Evolutionary conservation across 495 filamentous ascomycete genomes (phyloP).

Genomic region (Trichocladium antarcticum): DNA sequence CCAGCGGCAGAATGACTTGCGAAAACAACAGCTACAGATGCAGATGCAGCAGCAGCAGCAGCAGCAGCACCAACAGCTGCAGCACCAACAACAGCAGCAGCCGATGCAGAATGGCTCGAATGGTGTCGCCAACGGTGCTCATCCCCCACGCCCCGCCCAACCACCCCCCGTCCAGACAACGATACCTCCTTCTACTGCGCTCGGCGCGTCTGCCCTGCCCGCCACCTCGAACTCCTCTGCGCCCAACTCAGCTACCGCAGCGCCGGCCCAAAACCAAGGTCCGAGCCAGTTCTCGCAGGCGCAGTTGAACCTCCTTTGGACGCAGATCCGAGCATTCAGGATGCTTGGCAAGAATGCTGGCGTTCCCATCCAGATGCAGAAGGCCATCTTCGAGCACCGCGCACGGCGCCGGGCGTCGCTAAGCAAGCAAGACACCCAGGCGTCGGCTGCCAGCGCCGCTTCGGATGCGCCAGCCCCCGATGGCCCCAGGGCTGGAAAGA

Average conservation of each 20-base stretch:
- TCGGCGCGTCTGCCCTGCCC: constrained; percentile 28
- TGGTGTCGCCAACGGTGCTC: constrained; percentile 39
- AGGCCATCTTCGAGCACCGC: constrained; percentile 62
- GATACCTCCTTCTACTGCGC: constrained; percentile 21
- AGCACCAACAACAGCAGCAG: constrained; percentile 33
- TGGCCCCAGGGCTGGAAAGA: constrained; percentile 28
- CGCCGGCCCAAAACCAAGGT: constrained; percentile 9
- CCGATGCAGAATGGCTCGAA: constrained; percentile 32
- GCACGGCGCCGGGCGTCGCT: constrained; percentile 51
- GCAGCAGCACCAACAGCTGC: constrained; percentile 34
- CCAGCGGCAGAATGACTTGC: constrained; percentile 48
- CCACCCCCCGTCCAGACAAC: constrained; percentile 23
- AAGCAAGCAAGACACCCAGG: constrained; percentile 39
- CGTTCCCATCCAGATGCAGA: constrained; percentile 61
- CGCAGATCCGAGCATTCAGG: constrained; percentile 77
- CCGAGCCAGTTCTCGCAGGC: constrained; percentile 49
- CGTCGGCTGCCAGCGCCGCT: constrained; percentile 33
- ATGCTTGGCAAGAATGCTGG: constrained; percentile 67
- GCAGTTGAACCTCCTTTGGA: constrained; percentile 58
- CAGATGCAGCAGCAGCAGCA: constrained; percentile 32
- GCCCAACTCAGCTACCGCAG: constrained; percentile 17
- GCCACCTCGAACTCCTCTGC: constrained; percentile 33
- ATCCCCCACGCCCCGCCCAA: constrained; percentile 26
- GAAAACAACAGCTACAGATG: constrained; percentile 39
- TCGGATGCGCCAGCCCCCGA: constrained; percentile 45